Conservation (phyloP, 2,329 filamentous ascomycete genomes). For the Gnomoniopsis smithogilvyi region DNA sequence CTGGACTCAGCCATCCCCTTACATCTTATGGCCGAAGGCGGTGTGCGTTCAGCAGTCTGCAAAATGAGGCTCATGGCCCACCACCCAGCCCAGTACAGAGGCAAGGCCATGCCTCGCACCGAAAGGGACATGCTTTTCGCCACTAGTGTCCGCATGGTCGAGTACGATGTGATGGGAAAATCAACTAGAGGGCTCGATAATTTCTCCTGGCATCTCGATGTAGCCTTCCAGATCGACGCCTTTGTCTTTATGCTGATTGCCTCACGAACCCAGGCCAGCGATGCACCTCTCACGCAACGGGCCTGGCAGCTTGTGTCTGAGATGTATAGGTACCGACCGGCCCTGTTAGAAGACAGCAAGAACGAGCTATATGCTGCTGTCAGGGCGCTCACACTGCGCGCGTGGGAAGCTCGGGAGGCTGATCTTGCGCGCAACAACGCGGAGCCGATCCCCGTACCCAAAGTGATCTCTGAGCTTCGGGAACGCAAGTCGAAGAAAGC, state of each 20-base stretch:
- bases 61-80: constrained; percentile 25
- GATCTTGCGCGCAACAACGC: constrained; percentile 8
- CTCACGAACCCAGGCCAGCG: constrained; percentile 19
- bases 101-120: constrained; percentile 19
- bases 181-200: constrained; percentile 14
- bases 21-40: constrained; percentile 24
- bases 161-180: constrained; percentile 17
- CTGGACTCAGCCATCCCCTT: constrained; percentile 31
- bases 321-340: constrained; percentile 18
- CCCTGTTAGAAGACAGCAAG: constrained; percentile 11
- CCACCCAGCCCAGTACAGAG: constrained; percentile 22
- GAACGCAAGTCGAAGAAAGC: constrained; percentile 13
- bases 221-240: constrained; percentile 22
- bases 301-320: constrained; percentile 21
- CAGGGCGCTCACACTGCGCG: constrained; percentile 20
- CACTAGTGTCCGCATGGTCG: constrained; percentile 21
- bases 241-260: constrained; percentile 19
- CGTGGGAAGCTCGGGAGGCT: constrained; percentile 22
- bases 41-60: constrained; percentile 19
- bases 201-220: constrained; percentile 23
- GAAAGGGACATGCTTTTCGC: constrained; percentile 23
- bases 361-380: constrained; percentile 21
- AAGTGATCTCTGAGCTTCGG: constrained; percentile 12
- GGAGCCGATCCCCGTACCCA: constrained; percentile 1
- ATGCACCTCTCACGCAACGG: constrained; percentile 13